These are phyloP conservation scores for Eugenia klotzschiana DNA, from an alignment of 441 rosid genomes.

Conservation along the genomic window DNA sequence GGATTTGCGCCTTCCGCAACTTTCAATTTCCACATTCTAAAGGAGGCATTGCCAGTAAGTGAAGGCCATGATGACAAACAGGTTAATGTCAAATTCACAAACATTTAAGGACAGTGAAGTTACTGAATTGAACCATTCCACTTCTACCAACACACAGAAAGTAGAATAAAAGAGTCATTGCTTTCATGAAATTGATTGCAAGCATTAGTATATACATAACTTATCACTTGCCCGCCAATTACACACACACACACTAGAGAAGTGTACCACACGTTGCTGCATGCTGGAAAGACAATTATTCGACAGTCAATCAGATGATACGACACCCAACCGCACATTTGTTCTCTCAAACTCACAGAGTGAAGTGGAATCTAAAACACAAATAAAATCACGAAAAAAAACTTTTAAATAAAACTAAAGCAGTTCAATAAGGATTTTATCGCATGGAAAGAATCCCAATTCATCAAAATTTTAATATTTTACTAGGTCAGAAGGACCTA, in stretches of 20 bases:
- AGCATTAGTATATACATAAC: background rate
- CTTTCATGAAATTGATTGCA: background rate
- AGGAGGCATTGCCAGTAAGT: background rate
- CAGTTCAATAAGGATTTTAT: background rate
- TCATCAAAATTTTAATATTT: background rate
- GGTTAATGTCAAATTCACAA: background rate
- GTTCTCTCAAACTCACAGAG: background rate
- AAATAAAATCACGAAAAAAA: background rate
- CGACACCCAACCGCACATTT: background rate
- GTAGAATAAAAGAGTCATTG: background rate
- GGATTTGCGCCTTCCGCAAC: slow-evolving; percentile 62
- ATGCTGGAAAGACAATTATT: background rate
- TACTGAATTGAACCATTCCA: background rate
- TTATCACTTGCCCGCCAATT: background rate
- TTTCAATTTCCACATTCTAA: slow-evolving; percentile 17
- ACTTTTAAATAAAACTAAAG: background rate
- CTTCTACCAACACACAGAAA: background rate
- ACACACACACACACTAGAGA: background rate
- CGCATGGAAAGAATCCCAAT: background rate
- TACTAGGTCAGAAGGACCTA: background rate
- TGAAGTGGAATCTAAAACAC: background rate
- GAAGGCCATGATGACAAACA: background rate
- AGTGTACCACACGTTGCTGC: background rate
- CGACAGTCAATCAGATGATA: background rate
- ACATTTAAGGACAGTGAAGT: background rate